Evolutionary conservation across 140 eudicot genomes (phyloP), one percentile per base, ranked within the genome.

Genomic region (Oenanthe javanica): DNA sequence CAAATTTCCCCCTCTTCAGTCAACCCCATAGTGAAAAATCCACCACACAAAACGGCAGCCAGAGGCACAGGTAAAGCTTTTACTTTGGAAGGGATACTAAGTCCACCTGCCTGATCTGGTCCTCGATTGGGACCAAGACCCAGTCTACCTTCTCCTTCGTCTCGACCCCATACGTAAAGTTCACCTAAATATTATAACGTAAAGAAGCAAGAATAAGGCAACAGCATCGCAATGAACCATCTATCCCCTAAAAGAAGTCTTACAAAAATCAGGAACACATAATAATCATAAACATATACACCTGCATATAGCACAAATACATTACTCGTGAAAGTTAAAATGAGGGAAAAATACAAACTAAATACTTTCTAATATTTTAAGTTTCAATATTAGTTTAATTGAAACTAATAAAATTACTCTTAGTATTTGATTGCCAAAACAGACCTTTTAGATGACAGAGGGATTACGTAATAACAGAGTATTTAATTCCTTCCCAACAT

Each of bases 121-220:
- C 98, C 98, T 81, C 98, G 97, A 38, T 84, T 86, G 42, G 97
- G 96, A 73, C 98, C 98, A 78, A 94, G 97, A 79, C 99, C 99
- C 84, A 95, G 86, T 84, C 99, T 86, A 79, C 99, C 99, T 80
- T 95, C 99, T 25, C 99, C 99, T 89, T 95, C 99, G 52, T 95
- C 99, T 82, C 99, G 91, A 67, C 99, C 99, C 99, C 99, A 95
- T 47, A 91, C 90, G 76, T 95, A 92, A 73, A 95, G 86, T 72
- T 95, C 89, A 75, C 99, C 99, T 95, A 67, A 40, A 86, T 78
- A 55, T 77, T 57, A 79, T 59, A 73, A 59, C 40, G 11, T 18
- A 31, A 52, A 66, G 45, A 31, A 42, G 0, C 19, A 3, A 64
- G 16, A n/a, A n/a, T n/a, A 64, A 66, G 19, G 72, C 66, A 42